Conservation (phyloP, 345 rosid genomes). For the Raphanus sativus region DNA sequence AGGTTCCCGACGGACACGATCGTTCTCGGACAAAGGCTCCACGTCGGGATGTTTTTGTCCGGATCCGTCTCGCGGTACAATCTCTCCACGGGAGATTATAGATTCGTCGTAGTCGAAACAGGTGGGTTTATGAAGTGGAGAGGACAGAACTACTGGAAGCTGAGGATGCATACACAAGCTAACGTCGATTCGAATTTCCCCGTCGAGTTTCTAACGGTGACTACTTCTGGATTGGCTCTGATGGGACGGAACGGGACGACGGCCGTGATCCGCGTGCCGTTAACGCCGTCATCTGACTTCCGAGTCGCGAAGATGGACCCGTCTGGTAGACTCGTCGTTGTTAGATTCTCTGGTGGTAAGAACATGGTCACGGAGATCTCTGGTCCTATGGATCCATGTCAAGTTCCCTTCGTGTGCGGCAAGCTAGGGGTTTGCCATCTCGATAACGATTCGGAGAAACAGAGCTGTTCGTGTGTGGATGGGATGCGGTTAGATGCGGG, state of each 20-base stretch:
- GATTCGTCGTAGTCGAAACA: slow-evolving; percentile 45
- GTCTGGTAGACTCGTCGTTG: slow-evolving; percentile 57
- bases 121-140: slow-evolving; percentile 62
- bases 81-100: slow-evolving; percentile 64
- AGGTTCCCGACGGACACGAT: slow-evolving; percentile 68
- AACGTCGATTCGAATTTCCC: slow-evolving; percentile 41
- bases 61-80: slow-evolving; percentile 50
- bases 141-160: slow-evolving; percentile 66
- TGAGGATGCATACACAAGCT: slow-evolving; percentile 62
- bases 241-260: slow-evolving; percentile 60
- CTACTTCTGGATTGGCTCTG: slow-evolving; percentile 59
- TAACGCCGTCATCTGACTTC: slow-evolving; percentile 52
- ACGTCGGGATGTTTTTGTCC: slow-evolving; percentile 41
- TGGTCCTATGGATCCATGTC: slow-evolving; percentile 62
- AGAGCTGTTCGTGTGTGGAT: slow-evolving; percentile 68
- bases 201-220: slow-evolving; percentile 59
- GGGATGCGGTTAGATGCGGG: slow-evolving; percentile 45
- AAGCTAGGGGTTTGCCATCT: slow-evolving; percentile 55
- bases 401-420: slow-evolving; percentile 61
- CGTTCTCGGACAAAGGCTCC: slow-evolving; percentile 63
- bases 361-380: slow-evolving; percentile 47
- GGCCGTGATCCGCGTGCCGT: slow-evolving; percentile 44
- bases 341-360: slow-evolving; percentile 47
- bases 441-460: slow-evolving; percentile 33
- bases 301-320: slow-evolving; percentile 57